Evolutionary conservation across 2,329 filamentous ascomycete species (phyloP).

Genomic region (Monosporascus sp.): DNA sequence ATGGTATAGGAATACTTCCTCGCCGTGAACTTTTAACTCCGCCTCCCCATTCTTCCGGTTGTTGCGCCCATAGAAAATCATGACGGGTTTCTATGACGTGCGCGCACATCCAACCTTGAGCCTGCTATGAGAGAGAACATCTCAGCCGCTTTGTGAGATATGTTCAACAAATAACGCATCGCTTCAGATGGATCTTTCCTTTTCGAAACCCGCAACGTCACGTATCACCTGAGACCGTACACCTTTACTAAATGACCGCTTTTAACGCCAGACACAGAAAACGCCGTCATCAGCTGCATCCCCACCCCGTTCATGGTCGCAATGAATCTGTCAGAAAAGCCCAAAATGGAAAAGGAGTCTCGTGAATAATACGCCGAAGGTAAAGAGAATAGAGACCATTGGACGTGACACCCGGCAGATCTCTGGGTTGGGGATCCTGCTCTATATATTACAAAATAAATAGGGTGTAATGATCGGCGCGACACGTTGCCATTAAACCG

Average conservation of each 20-base stretch:
- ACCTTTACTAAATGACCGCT: neutral
- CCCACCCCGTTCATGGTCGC: neutral
- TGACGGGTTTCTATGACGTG: neutral
- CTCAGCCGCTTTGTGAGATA: neutral
- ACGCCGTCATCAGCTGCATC: neutral
- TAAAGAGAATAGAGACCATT: neutral
- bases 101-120: neutral
- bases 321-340: neutral
- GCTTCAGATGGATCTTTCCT: neutral
- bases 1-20: neutral
- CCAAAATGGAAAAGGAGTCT: neutral
- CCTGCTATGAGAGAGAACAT: neutral
- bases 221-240: neutral
- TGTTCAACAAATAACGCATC: neutral
- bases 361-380: neutral
- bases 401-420: neutral
- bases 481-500: neutral
- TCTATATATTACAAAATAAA: constrained; percentile 33
- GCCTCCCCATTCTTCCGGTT: neutral
- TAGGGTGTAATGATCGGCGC: constrained; percentile 3
- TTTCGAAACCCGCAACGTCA: neutral
- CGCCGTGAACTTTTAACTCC: neutral
- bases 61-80: neutral
- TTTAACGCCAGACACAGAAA: neutral
- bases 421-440: constrained; percentile 10